Base-by-base conservation (phyloP, 2,329 filamentous ascomycete species). In the Cladosporium sp. region DNA sequence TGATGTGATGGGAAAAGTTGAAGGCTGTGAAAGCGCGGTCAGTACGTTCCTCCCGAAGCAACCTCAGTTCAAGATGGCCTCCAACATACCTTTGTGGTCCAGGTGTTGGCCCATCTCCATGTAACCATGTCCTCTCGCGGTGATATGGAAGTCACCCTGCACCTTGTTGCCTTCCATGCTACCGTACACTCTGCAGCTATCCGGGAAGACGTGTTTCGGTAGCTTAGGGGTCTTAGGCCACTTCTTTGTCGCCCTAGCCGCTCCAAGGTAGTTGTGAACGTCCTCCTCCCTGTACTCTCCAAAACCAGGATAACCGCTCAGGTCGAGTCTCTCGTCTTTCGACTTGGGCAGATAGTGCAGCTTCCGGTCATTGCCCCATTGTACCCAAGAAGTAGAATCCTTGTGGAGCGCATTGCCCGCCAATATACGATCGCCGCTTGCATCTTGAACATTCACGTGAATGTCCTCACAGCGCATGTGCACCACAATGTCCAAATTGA, bases 1-100 rank as follows among this genome's bases (percentile, higher is more conserved):
- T 91, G 74, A 98, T 83, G 70, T 95, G 85, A 75, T 98, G 93
- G 32, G 89, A 92, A 78, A 98, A 98, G 79, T 98, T 97, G 80
- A 98, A 96, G 18, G 79, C 88, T 92, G 41, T 37, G 11, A 35
- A 9, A 11, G 32, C 14, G 10, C 35, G 9, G 22, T 48, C 16
- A 48, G 51, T 35, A 32, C 11, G 18, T 10, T 32, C 48, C 19
- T 31, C 14, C 6, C 14, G 43, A 33, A 14, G 7, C 19, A 7
- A 28, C 28, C 9, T 4, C 28, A 28, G 22, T 28, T 28, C 22
- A 28, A 10, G 9, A 28, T n/a, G n/a, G 22, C 3, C 9, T 14
- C 3, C 28, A 19, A 19, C 51, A 37, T 78, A 93, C 89, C 70
- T 38, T 68, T 76, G 69, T 97, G 92, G 63, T 95, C 87, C 59